A percentile compares a stretch with the other conserved stretches of the same genome.
phyloP scores from a whole-genome alignment of 2,329 filamentous ascomycete genomes.

The Thyridium curvatum region DNA sequence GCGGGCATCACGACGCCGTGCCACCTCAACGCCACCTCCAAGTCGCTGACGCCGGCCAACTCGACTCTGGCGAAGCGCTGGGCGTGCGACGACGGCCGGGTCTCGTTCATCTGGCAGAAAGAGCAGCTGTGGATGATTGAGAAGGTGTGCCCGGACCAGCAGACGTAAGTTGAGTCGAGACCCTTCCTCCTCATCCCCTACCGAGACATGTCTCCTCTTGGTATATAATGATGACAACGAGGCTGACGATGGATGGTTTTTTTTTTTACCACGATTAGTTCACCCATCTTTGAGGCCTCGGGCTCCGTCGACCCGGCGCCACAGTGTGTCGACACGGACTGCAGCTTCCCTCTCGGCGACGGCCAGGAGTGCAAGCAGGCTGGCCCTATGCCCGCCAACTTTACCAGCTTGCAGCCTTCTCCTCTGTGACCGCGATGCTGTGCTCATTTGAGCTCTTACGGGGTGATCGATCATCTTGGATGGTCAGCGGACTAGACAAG shows the following conservation, averaged over 20 bases:
- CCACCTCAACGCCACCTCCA: constrained; percentile 34
- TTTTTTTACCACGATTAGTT: too few relatives aligned
- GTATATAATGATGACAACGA: too few relatives aligned
- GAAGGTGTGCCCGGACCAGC: constrained; percentile 28
- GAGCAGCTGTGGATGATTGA: constrained; percentile 35
- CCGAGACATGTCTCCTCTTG: too few relatives aligned
- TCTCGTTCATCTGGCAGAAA: constrained; percentile 37
- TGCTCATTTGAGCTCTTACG: too few relatives aligned
- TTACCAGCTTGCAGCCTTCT: not conserved
- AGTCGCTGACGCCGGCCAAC: constrained; percentile 19
- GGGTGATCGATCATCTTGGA: too few relatives aligned
- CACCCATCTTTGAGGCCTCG: constrained; percentile 8
- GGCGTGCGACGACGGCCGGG: constrained; percentile 30
- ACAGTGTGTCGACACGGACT: constrained; percentile 3
- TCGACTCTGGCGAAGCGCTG: constrained; percentile 27
- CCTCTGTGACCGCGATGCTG: constrained; percentile 2
- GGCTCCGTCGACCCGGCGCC: constrained; percentile 6
- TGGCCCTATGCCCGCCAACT: constrained; percentile 2
- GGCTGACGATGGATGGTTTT: too few relatives aligned
- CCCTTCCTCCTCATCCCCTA: too few relatives aligned
- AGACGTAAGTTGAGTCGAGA: too few relatives aligned
- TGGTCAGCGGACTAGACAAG: too few relatives aligned
- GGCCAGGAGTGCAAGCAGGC: constrained; percentile 5
- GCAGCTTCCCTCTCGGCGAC: not conserved
- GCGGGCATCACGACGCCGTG: constrained; percentile 35